Percentiles rank a stretch among this genome's conserved stretches.
phyloP scores from a whole-genome alignment of 2,329 filamentous ascomycete genomes.

The Hortaea werneckii region DNA sequence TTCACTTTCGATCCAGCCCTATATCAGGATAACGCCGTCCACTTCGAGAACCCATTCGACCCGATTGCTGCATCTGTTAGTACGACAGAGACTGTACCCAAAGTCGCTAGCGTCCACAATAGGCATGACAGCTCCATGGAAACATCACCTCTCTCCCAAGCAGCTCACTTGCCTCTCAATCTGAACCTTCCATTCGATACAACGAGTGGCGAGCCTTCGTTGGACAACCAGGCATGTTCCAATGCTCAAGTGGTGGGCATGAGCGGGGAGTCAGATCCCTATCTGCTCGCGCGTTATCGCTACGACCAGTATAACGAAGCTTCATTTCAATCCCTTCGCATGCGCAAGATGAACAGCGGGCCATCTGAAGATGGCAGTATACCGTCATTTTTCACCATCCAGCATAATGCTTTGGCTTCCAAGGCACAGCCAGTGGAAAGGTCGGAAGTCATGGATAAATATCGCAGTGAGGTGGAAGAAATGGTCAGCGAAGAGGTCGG shows the following conservation, averaged over 20 bases:
- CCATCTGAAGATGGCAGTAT: constrained; percentile 12
- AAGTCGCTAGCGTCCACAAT: constrained; percentile 4
- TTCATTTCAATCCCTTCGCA: constrained; percentile 20
- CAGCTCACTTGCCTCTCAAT: constrained; percentile 9
- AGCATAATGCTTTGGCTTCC: constrained; percentile 24
- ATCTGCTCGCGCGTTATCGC: constrained; percentile 23
- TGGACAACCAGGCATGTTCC: constrained; percentile 22
- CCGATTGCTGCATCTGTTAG: constrained; percentile 17
- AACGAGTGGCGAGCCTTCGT: constrained; percentile 20
- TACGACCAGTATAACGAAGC: constrained; percentile 26
- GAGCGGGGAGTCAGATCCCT: constrained; percentile 25
- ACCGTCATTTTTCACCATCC: constrained; percentile 27
- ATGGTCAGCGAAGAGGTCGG: constrained; percentile 25
- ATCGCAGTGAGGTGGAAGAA: constrained; percentile 21
- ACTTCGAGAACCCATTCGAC: constrained; percentile 17
- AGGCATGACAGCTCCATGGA: constrained; percentile 14
- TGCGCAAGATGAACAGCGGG: constrained; percentile 22
- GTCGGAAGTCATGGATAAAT: constrained; percentile 14
- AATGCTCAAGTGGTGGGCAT: constrained; percentile 25
- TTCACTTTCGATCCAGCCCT: constrained; percentile 22
- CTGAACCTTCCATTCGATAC: constrained; percentile 18
- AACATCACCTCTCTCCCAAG: constrained; percentile 15
- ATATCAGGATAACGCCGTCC: constrained; percentile 16
- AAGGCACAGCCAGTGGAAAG: constrained; percentile 26
- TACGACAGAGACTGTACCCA: constrained; percentile 2